Evolutionary conservation across 2,329 filamentous ascomycete species (phyloP).

Genomic region (Penicillium sp.): DNA sequence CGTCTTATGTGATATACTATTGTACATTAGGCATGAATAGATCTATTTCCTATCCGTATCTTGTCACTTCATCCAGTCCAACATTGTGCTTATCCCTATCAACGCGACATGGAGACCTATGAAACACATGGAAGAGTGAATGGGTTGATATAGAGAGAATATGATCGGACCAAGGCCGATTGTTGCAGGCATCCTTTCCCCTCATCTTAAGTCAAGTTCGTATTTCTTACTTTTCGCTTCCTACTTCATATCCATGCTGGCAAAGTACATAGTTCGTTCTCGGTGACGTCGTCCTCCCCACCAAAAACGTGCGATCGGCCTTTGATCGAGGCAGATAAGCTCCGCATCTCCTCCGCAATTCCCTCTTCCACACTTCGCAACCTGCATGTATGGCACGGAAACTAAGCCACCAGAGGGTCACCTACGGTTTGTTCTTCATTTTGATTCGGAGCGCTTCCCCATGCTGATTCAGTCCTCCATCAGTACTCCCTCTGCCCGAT

Average conservation of each 20-base stretch:
- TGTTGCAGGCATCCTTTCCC: constrained; percentile 20
- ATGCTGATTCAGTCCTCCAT: constrained; percentile 12
- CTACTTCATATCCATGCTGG: neutral
- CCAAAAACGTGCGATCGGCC: constrained; percentile 23
- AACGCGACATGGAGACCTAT: neutral
- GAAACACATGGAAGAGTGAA: neutral
- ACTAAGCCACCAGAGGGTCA: constrained; percentile 61
- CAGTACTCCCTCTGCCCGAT: constrained; percentile 68
- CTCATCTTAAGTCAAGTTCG: constrained; percentile 16
- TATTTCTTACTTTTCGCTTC: neutral
- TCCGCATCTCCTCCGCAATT: constrained; percentile 30
- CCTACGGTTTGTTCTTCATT: constrained; percentile 55
- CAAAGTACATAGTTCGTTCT: neutral
- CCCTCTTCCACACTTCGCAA: constrained; percentile 15
- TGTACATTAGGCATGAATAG: constrained; percentile 15
- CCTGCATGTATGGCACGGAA: constrained; percentile 58
- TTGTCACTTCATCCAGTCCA: no score
- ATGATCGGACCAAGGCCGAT: constrained; percentile 4
- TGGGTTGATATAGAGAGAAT: neutral
- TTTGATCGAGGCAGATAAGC: constrained; percentile 25
- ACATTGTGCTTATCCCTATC: constrained; percentile 43
- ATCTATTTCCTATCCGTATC: neutral
- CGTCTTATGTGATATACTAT: neutral
- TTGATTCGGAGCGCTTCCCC: neutral
- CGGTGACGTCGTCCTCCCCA: constrained; percentile 23